Evolutionary conservation across 106 monocot genomes (phyloP).

Genomic region (Ottelia alismoides): DNA sequence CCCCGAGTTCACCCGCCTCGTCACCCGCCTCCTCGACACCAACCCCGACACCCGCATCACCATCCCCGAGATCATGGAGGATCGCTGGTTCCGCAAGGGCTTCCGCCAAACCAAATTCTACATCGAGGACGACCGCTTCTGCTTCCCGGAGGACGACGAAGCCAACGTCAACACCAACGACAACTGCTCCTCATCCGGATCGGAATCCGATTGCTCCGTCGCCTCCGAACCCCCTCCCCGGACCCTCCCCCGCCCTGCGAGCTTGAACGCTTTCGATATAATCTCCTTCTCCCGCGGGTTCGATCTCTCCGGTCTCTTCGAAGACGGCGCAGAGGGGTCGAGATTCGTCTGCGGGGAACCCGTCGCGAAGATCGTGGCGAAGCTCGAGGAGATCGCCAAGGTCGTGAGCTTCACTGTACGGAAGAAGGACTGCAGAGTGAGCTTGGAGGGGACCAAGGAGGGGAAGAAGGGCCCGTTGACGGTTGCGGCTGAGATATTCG

Average conservation of each 20-base stretch:
- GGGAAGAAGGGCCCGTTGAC: conserved; percentile 8
- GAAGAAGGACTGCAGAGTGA: conserved; percentile 13
- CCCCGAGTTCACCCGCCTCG: too few species aligned
- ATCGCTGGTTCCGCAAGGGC: too few species aligned
- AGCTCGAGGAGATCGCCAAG: conserved; percentile 11
- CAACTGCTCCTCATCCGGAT: too few species aligned
- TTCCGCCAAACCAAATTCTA: too few species aligned
- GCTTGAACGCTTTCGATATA: conserved; percentile 12
- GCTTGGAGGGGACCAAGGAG: conserved; percentile 8
- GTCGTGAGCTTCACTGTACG: conserved; percentile 9
- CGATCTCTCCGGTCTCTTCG: conserved; percentile 5
- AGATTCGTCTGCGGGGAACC: conserved; percentile 10
- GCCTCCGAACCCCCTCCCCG: too few species aligned
- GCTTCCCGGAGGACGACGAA: too few species aligned
- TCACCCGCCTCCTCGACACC: too few species aligned
- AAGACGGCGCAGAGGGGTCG: conserved; percentile 4
- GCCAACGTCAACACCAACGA: too few species aligned
- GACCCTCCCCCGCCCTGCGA: conserved; percentile 8
- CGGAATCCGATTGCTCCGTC: too few species aligned
- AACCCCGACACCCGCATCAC: too few species aligned
- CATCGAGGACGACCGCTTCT: too few species aligned
- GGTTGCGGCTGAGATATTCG: conserved; percentile 11
- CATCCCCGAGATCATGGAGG: too few species aligned
- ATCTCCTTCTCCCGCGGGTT: conserved; percentile 7
- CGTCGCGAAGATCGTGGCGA: conserved; percentile 1